A percentile compares a stretch with the other conserved stretches of the same genome.
phyloP scores from a whole-genome alignment of 2,329 filamentous ascomycete genomes.

The Scleromitrula shiraiana region DNA sequence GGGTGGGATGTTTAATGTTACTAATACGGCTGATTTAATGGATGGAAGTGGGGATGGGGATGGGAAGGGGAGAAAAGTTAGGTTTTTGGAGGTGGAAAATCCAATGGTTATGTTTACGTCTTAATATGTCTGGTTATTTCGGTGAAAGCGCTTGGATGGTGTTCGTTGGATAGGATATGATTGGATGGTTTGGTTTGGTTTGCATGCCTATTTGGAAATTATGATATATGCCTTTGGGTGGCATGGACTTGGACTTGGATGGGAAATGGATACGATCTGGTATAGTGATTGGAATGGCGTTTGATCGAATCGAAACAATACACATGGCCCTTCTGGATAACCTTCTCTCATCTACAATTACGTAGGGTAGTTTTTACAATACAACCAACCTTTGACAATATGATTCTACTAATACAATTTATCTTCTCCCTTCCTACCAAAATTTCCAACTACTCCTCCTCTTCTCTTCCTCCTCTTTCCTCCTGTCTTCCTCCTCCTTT shows the following conservation, averaged over 20 bases:
- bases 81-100: conserved; percentile 22
- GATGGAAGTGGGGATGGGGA: conserved; percentile 17
- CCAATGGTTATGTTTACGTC: conserved; percentile 12
- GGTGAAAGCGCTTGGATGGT: not conserved
- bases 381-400: too few relatives aligned
- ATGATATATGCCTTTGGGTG: too few relatives aligned
- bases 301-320: too few relatives aligned
- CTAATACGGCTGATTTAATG: not conserved
- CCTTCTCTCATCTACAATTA: too few relatives aligned
- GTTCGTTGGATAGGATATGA: not conserved
- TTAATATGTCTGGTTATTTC: conserved; percentile 11
- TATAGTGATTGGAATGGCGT: too few relatives aligned
- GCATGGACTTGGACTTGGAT: too few relatives aligned
- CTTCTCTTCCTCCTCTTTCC: conserved; percentile 20
- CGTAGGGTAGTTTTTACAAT: too few relatives aligned
- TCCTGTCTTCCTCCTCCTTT: conserved; percentile 38
- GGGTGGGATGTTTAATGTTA: not conserved
- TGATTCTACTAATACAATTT: not conserved
- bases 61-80: conserved; percentile 27
- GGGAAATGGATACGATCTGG: too few relatives aligned
- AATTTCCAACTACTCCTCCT: conserved; percentile 27
- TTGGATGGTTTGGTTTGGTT: too few relatives aligned
- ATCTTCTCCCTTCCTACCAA: conserved; percentile 20
- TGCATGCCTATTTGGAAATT: too few relatives aligned
- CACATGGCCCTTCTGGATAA: too few relatives aligned